Base-by-base conservation (phyloP, 495 filamentous ascomycete genomes). In the Schizothecium vesticola region DNA sequence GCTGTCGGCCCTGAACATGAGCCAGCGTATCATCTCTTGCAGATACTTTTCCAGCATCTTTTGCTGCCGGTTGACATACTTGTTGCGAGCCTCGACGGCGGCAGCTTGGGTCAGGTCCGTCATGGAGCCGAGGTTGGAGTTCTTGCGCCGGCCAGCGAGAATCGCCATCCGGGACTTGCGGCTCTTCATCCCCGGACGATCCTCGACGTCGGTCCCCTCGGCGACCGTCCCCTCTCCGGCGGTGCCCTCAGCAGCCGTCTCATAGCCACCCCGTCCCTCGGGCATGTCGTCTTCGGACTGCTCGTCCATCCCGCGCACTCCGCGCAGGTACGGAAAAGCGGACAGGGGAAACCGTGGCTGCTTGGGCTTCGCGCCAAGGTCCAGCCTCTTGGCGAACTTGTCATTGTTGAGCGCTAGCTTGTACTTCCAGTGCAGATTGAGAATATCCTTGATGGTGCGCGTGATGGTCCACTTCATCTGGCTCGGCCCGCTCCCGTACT, bases 391-490 rank as follows among this genome's bases (percentile, higher is more conserved):
- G 21, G 89, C 86, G 68, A 93, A 90, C 70, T 90, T 93, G 66
- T 96, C 91, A 66, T 90, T 93, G 55, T 88, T 86, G 33, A 91
- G 84, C 59, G 92, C 88, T 60, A 96, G 77, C 72, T 94, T 95
- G 83, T 97, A 99, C 72, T 94, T 91, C 70, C 91, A 83, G 77
- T 99, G 96, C 6, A 99, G 83, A 73, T 97, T 97, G 70, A 92
- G 85, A 74, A 99, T 97, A 72, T 99, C 95, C 70, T 87, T 85
- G 64, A 97, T 83, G 25, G 91, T 90, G 25, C 95, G 87, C 71
- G 92, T 88, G 66, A 99, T 93, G 61, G 92, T 89, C 95, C 95
- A 99, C 72, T 93, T 94, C 95, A 99, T 98, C 63, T 96, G 85
- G 26, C 93, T 97, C 66, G 94, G 87, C 3, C 96, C 95, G 73